Base-by-base conservation (phyloP, 2,329 filamentous ascomycete genomes). In the Pseudogymnoascus pannorum region DNA sequence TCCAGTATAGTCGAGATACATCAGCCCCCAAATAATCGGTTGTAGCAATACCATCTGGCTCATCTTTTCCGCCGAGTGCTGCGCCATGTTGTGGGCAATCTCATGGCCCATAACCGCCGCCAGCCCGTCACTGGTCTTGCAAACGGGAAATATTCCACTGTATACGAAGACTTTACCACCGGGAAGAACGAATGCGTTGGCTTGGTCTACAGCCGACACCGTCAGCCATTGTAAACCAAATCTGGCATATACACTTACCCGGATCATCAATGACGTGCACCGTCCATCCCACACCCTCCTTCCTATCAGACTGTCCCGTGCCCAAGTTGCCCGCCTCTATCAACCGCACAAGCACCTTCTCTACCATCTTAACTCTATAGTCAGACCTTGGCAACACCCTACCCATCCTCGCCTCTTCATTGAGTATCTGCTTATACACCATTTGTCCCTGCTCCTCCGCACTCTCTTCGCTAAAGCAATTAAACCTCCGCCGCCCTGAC, bases 141-240 rank as follows among this genome's bases (percentile, higher is more conserved):
- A 87, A 20, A 91, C 75, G n/a, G 81, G 79, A 60, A 92, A 73
- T 31, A 93, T 85, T 36, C 89, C 89, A 65, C 84, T 87, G 70
- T 85, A 88, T 1, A 93, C 88, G 70, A 92, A 92, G 0, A 93
- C 88, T 68, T 92, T 91, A 22, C 89, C 88, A 4, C 85, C 88
- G 0, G 89, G 89, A 5, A 91, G 79, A 1, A 93, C 88, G 69
- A 92, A 91, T 0, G 89, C 89, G 68, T 93, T 93, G 65, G 80
- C 79, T 38, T 81, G 38, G 24, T 58, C 31, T 58, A 12, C 9
- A 18, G 5, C 4, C 26, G 2, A 11, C 3, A 31, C n/a, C 48
- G 26, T 54, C 24, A 54, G 48, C 16, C 12, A 18, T 38, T 38
- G 29, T 3, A 26, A 42, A 54, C n/a, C n/a, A 8, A 31, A 31